Percentiles rank a stretch among this genome's conserved stretches.
Evolutionary conservation across 768 basidiomycete genomes (phyloP).

Genomic region (Infundibulicybe gibba): DNA sequence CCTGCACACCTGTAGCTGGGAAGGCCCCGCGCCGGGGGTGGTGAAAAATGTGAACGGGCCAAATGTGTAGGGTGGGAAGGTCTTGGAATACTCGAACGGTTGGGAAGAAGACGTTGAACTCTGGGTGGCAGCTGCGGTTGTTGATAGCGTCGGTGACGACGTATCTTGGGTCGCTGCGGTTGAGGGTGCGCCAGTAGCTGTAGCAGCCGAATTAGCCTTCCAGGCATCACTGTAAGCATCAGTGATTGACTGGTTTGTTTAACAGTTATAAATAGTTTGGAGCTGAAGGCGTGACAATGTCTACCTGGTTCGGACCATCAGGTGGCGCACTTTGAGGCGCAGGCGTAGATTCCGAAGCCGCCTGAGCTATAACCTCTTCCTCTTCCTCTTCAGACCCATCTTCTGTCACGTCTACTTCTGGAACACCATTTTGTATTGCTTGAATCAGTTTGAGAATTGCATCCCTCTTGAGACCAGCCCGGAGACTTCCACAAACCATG

Average conservation of each 20-base stretch:
- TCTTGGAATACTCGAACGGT: constrained; percentile 16
- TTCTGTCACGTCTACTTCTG: constrained; percentile 33
- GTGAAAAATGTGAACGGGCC: no score
- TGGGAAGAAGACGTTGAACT: constrained; percentile 16
- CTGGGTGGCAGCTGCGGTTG: constrained; percentile 11
- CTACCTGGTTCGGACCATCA: background rate
- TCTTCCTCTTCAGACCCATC: constrained; percentile 21
- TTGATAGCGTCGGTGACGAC: constrained; percentile 13
- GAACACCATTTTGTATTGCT: constrained; percentile 53
- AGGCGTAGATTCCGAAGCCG: constrained; percentile 5
- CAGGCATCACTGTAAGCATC: constrained; percentile 60
- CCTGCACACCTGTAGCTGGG: background rate
- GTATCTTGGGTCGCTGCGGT: constrained; percentile 10
- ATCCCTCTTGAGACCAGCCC: constrained; percentile 57
- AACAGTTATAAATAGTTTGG: constrained; percentile 21
- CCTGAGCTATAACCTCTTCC: constrained; percentile 21
- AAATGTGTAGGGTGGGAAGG: constrained; percentile 4
- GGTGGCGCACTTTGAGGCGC: no score
- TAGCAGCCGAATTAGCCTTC: constrained; percentile 51
- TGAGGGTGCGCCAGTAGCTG: constrained; percentile 17
- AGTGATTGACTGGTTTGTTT: constrained; percentile 13
- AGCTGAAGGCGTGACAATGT: constrained; percentile 7
- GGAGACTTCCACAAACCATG: constrained; percentile 58
- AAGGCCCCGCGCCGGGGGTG: no score
- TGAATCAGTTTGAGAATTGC: constrained; percentile 56